phyloP scores from a whole-genome alignment of 371 early-diverging fungal genomes.

The Zychaea mexicana region DNA sequence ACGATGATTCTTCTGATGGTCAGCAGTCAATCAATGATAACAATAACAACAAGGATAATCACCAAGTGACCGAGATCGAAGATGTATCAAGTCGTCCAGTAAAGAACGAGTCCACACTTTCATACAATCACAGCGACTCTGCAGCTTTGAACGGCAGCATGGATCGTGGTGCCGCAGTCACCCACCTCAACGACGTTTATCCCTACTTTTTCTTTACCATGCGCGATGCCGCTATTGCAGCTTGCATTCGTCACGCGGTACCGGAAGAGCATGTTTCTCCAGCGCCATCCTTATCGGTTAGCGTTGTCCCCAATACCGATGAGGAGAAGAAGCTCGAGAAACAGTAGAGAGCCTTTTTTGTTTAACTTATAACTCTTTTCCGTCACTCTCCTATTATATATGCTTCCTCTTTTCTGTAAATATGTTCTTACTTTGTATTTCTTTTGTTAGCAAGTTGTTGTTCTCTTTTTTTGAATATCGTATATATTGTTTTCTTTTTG shows the following conservation, averaged over 20 bases:
- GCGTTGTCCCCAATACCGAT: too few relatives aligned
- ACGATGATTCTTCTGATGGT: neutral
- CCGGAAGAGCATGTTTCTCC: neutral
- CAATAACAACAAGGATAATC: conserved; percentile 21
- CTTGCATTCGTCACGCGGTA: conserved; percentile 1
- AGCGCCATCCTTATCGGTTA: too few relatives aligned
- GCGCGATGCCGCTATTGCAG: conserved; percentile 28
- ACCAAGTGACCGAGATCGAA: neutral
- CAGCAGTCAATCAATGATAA: conserved; percentile 12
- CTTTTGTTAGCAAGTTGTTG: too few relatives aligned
- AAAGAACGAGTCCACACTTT: conserved; percentile 18
- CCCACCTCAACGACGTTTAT: conserved; percentile 22
- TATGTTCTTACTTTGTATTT: too few relatives aligned
- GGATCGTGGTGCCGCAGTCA: neutral
- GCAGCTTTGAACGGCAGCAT: neutral
- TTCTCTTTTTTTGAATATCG: too few relatives aligned
- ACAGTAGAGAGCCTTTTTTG: too few relatives aligned
- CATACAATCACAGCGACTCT: conserved; percentile 15
- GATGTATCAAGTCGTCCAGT: conserved; percentile 9
- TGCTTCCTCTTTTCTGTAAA: too few relatives aligned
- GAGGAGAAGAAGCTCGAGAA: neutral
- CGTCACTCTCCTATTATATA: too few relatives aligned
- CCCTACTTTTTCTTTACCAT: conserved; percentile 36
- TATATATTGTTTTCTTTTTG: too few relatives aligned
- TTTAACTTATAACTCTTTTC: too few relatives aligned